Percentiles rank a stretch among this genome's conserved stretches.
These are phyloP conservation scores for Amphibolis antarctica DNA, from an alignment of 106 monocot species.

Conservation along the genomic window DNA sequence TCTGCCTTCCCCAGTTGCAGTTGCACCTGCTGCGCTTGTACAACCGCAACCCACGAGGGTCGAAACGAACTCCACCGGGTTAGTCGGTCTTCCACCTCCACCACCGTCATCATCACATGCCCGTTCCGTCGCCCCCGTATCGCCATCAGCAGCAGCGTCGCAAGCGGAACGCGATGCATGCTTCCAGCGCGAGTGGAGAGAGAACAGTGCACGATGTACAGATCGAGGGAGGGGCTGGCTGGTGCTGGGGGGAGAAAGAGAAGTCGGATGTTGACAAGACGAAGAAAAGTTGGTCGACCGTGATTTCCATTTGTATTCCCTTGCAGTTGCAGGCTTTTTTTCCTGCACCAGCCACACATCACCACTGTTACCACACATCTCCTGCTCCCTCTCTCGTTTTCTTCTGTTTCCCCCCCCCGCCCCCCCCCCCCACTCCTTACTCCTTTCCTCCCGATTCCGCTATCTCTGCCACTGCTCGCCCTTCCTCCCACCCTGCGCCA, in stretches of 20 bases:
- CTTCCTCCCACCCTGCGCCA: background rate
- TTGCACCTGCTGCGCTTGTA: constrained; percentile 5
- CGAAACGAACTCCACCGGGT: background rate
- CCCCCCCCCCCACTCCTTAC: background rate
- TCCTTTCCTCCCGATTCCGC: background rate
- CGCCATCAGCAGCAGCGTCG: background rate
- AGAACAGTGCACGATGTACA: background rate
- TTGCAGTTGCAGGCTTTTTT: constrained; percentile 14
- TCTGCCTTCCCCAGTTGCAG: background rate
- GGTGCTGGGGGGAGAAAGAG: constrained; percentile 2
- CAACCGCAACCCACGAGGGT: constrained; percentile 5
- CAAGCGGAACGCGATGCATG: background rate
- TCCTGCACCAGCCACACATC: background rate
- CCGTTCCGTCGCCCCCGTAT: background rate
- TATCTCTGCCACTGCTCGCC: background rate
- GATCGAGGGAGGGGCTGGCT: background rate
- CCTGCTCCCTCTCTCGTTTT: background rate
- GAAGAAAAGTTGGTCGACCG: constrained; percentile 10
- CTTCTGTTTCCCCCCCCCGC: background rate
- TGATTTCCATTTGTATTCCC: constrained; percentile 11
- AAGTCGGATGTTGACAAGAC: constrained; percentile 12
- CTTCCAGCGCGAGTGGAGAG: constrained; percentile 5
- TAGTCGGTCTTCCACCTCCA: background rate
- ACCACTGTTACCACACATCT: background rate
- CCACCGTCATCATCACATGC: background rate